Conservation (phyloP, 257 asterid species). For the Plantago major region DNA sequence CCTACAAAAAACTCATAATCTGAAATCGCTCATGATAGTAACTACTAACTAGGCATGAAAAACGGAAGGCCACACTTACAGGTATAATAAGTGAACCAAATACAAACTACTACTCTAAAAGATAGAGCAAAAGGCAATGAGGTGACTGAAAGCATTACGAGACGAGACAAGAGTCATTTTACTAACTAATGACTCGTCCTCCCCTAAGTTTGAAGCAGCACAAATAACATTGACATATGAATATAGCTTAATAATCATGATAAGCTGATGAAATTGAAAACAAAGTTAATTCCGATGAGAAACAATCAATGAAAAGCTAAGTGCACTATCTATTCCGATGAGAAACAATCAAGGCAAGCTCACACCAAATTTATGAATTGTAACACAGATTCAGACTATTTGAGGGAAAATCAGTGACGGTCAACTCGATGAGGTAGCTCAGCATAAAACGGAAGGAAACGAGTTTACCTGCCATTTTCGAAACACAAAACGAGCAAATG, state of each 20-base stretch:
- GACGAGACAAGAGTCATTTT: neutral
- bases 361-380: neutral
- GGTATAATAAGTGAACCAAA: neutral
- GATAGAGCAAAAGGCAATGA: neutral
- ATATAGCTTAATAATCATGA: neutral
- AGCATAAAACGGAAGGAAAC: neutral
- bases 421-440: neutral
- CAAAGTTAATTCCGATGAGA: neutral
- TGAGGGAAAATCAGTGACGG: neutral
- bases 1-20: neutral
- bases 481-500: too few species aligned
- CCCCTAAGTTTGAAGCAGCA: neutral
- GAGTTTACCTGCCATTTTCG: neutral
- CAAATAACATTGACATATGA: neutral
- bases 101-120: neutral
- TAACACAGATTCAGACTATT: neutral
- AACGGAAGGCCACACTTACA: too few species aligned
- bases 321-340: neutral
- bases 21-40: neutral
- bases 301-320: neutral
- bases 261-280: neutral
- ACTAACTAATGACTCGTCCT: neutral
- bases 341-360: neutral
- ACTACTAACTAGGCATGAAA: too few species aligned
- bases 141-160: neutral